Evolutionary conservation across 1,139 yeast genomes (phyloP), one percentile per base, ranked within the genome.

Genomic region (Magnusiomyces suaveolens): DNA sequence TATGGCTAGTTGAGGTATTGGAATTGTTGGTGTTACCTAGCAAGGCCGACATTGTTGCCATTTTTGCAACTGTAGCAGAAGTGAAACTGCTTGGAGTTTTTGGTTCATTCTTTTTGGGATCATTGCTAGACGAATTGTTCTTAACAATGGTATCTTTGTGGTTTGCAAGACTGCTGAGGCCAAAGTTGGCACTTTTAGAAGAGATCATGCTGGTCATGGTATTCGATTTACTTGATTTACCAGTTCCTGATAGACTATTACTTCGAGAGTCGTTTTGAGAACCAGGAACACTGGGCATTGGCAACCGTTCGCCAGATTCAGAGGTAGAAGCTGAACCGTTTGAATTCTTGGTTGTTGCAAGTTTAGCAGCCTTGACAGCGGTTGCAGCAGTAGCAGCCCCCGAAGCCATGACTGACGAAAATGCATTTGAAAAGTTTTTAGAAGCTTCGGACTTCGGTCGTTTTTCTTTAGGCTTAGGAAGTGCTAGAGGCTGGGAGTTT

Each of bases 121-220:
- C 41, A 36, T 36, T 36, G 33, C 12, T 29, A 29, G 12, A 6
- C 12, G 33, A 12, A 29, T 29, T 29, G 33, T 12, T 29, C 12
- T 29, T 29, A 12, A 29, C 33, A 29, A 6, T 36, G 41, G 18
- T 29, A n/a, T 36, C 41, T 36, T 36, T 36, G 16, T 36, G 41
- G 18, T 18, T 36, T 6, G 33, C 12, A 12, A 29, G 12, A 36
- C 18, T 36, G 18, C 41, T 18, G 18, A 36, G 3, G 18, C 41
- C 41, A 36, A 36, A 36, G 18, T 36, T 36, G 14, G 20, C 3
- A 21, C 44, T 41, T 21, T 18, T 41, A 4, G 44, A 18, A 18
- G 44, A 41, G 6, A 41, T 41, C 23, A 41, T 21, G n/a, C 44
- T 41, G 4, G 44, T 41, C 44, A 41, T 41, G 44, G 44, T 41